Conservation (phyloP, 1,139 yeast genomes). For the Pichia sp. region DNA sequence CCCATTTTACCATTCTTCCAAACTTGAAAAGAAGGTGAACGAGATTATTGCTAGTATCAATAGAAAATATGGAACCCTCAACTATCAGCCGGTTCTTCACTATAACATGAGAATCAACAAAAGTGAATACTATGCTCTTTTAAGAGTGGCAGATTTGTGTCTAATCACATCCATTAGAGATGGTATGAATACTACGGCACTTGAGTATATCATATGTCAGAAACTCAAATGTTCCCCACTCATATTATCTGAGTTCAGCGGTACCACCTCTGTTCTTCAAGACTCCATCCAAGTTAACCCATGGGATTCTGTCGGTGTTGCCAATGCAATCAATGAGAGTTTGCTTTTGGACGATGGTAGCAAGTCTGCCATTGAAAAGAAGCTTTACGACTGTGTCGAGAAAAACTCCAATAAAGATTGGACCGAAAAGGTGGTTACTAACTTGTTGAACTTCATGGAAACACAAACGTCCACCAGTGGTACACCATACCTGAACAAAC, state of each 20-base stretch:
- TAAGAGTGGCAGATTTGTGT: constrained; percentile 86
- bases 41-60: constrained; percentile 77
- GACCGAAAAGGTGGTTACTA: constrained; percentile 58
- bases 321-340: constrained; percentile 71
- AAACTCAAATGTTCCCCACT: constrained; percentile 66
- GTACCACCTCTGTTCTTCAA: constrained; percentile 72
- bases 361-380: constrained; percentile 38
- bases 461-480: constrained; percentile 40
- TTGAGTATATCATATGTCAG: constrained; percentile 89
- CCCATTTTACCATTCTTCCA: constrained; percentile 48
- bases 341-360: constrained; percentile 43
- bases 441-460: constrained; percentile 33
- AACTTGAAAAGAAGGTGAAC: constrained; percentile 66
- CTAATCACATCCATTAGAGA: constrained; percentile 87
- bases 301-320: constrained; percentile 93
- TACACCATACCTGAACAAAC: constrained; percentile 83
- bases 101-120: constrained; percentile 85
- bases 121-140: constrained; percentile 81
- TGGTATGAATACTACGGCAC: constrained; percentile 93
- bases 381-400: constrained; percentile 57
- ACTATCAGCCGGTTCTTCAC: constrained; percentile 81
- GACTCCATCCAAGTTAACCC: constrained; percentile 90
- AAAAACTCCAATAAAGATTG: constrained; percentile 74
- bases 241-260: constrained; percentile 87
- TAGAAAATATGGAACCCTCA: constrained; percentile 72